phyloP scores from a whole-genome alignment of 108 stramenopile species.

The Schizochytrium sp. region DNA sequence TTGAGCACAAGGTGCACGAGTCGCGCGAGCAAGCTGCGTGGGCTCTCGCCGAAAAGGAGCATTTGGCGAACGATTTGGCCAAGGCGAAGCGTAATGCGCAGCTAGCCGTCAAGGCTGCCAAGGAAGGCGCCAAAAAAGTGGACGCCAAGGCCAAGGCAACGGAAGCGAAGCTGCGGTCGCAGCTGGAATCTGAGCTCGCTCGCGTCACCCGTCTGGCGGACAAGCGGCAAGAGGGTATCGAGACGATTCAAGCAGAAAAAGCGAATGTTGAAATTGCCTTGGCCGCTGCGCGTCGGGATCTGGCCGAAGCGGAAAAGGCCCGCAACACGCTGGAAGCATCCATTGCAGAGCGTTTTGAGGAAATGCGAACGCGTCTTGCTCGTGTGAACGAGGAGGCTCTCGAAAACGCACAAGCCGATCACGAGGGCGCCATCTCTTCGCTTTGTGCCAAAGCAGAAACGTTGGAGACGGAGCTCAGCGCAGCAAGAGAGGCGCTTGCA shows the following conservation, averaged over 20 bases:
- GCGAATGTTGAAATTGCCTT: not conserved
- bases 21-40: not conserved
- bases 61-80: not conserved
- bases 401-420: not conserved
- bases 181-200: slow-evolving; percentile 5
- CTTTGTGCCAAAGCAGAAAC: not conserved
- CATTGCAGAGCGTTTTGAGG: not conserved
- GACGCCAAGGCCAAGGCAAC: not conserved
- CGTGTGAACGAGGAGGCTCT: not conserved
- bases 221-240: not conserved
- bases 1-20: not conserved
- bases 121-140: not conserved
- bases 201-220: not conserved
- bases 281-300: not conserved
- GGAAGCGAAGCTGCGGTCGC: not conserved
- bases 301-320: not conserved
- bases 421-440: not conserved
- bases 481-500: not conserved
- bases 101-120: not conserved
- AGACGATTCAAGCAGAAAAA: not conserved
- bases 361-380: not conserved
- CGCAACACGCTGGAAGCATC: not conserved
- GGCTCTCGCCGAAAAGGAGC: not conserved
- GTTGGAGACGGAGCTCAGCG: not conserved
- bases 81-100: not conserved